Evolutionary conservation across 2,329 filamentous ascomycete genomes (phyloP).

Genomic region (Sclerotinia trifoliorum): DNA sequence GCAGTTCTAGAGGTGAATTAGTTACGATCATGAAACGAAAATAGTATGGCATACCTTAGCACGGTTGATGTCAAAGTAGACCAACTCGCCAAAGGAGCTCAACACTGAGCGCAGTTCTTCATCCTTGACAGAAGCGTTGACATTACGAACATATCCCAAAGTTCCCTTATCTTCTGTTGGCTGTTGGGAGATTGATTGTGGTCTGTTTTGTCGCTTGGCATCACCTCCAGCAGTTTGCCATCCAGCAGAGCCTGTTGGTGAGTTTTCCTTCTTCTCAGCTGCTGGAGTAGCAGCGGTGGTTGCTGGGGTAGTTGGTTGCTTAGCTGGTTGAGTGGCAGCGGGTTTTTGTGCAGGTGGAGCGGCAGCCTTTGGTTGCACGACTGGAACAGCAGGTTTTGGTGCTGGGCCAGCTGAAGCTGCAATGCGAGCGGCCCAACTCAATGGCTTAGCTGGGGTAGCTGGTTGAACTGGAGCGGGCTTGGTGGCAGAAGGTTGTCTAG

Average conservation of each 20-base stretch:
- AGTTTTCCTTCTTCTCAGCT: constrained; percentile 39
- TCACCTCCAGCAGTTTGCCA: constrained; percentile 84
- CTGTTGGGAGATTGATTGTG: constrained; percentile 59
- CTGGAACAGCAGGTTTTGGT: constrained; percentile 57
- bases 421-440: constrained; percentile 72
- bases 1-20: constrained; percentile 66
- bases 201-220: constrained; percentile 78
- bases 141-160: constrained; percentile 92
- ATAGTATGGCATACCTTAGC: constrained; percentile 64
- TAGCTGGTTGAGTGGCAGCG: constrained; percentile 39
- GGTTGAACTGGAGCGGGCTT: constrained; percentile 49
- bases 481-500: constrained; percentile 44
- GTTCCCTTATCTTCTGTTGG: constrained; percentile 70
- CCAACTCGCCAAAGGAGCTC: constrained; percentile 67
- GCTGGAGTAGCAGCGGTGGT: constrained; percentile 50
- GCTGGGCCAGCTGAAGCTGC: constrained; percentile 55
- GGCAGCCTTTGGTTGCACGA: constrained; percentile 52
- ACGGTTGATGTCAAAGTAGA: constrained; percentile 75
- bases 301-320: constrained; percentile 36
- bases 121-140: constrained; percentile 81
- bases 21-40: constrained; percentile 10
- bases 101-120: constrained; percentile 70
- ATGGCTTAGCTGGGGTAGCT: constrained; percentile 52
- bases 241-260: constrained; percentile 47
- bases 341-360: constrained; percentile 52